phyloP scores from a whole-genome alignment of 768 basidiomycete genomes.

The Kwoniella newhampshirensis region DNA sequence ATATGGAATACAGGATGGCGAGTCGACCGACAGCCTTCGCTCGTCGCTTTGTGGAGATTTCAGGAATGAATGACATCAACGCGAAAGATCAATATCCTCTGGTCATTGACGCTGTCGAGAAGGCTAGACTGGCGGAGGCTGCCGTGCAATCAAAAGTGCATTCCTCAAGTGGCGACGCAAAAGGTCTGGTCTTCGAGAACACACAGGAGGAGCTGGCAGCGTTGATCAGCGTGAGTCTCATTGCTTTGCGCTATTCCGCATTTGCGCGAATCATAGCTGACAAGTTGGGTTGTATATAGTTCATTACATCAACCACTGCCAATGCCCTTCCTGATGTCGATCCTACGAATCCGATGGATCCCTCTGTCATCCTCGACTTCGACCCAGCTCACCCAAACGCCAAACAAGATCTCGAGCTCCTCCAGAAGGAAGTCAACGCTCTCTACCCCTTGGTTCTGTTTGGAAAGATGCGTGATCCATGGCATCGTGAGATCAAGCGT shows the following conservation, averaged over 20 bases:
- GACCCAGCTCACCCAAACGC: conserved; percentile 48
- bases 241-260: not conserved
- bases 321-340: conserved; percentile 48
- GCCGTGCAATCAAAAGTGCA: conserved; percentile 7
- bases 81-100: conserved; percentile 14
- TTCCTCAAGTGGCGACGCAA: not conserved
- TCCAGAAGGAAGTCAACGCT: conserved; percentile 44
- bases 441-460: conserved; percentile 50
- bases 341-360: conserved; percentile 41
- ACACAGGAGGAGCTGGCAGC: conserved; percentile 42
- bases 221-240: conserved; percentile 39
- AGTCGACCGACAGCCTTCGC: conserved; percentile 12
- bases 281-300: conserved; percentile 24
- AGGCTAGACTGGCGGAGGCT: conserved; percentile 11
- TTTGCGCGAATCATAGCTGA: conserved; percentile 13
- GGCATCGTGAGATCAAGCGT: conserved; percentile 49
- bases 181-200: conserved; percentile 20
- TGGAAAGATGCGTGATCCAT: conserved; percentile 53
- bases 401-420: conserved; percentile 39
- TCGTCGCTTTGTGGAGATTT: conserved; percentile 14
- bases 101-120: conserved; percentile 15
- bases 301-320: conserved; percentile 50
- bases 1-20: conserved; percentile 19
- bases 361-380: conserved; percentile 49
- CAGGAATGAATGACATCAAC: conserved; percentile 9